These are phyloP conservation scores for Dactylellina leptospora DNA, from an alignment of 2,329 filamentous ascomycete genomes.

Conservation along the genomic window DNA sequence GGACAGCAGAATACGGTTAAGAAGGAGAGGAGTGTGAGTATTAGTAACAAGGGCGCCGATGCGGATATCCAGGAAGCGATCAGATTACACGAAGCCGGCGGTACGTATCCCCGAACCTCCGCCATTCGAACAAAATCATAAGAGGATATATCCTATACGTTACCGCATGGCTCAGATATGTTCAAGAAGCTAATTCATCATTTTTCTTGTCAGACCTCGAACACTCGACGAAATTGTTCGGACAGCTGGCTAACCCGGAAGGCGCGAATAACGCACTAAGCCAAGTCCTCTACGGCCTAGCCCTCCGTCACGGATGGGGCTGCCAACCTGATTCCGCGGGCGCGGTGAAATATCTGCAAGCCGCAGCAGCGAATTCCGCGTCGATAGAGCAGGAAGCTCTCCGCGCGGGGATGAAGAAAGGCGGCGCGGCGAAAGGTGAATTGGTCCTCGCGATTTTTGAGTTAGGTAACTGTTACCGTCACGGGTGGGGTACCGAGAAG, in stretches of 20 bases:
- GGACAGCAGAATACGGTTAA: slow-evolving; percentile 1
- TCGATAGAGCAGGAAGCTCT: slow-evolving; percentile 85
- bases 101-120: too few species aligned
- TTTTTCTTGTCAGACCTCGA: slow-evolving; percentile 68
- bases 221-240: slow-evolving; percentile 85
- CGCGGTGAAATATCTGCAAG: slow-evolving; percentile 84
- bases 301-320: slow-evolving; percentile 92
- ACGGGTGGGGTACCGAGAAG: slow-evolving; percentile 90
- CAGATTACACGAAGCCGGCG: slow-evolving; percentile 82
- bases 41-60: slow-evolving; percentile 56
- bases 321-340: slow-evolving; percentile 75
- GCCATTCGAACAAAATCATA: too few species aligned
- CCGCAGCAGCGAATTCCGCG: slow-evolving; percentile 89
- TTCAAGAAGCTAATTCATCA: not conserved
- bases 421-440: slow-evolving; percentile 93
- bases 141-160: too few species aligned
- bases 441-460: slow-evolving; percentile 96
- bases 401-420: slow-evolving; percentile 86
- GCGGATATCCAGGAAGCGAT: slow-evolving; percentile 92
- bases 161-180: too few species aligned
- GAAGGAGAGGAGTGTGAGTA: slow-evolving; percentile 53
- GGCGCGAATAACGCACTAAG: slow-evolving; percentile 91
- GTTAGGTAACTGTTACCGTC: slow-evolving; percentile 87
- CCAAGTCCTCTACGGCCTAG: slow-evolving; percentile 94
- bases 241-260: slow-evolving; percentile 78